Conservation (phyloP, 768 basidiomycete species). For the Tricholoma matsutake region DNA sequence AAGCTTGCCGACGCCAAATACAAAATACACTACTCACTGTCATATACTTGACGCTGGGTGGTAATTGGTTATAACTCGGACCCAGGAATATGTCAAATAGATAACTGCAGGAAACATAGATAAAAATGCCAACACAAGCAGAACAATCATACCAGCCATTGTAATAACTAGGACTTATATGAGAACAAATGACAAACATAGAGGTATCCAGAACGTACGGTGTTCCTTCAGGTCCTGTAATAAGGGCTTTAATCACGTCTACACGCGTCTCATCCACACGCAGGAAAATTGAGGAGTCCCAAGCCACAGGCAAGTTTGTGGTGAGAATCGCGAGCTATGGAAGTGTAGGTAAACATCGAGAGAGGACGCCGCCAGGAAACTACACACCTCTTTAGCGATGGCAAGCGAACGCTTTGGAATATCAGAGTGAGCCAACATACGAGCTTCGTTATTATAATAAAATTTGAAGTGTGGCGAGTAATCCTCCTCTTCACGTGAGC, state of each 20-base stretch:
- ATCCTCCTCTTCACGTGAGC: slow-evolving; percentile 39
- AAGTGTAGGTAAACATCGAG: neutral
- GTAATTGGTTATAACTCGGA: slow-evolving; percentile 82
- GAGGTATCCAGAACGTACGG: slow-evolving; percentile 53
- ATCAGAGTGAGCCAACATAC: slow-evolving; percentile 80
- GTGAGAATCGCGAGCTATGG: slow-evolving; percentile 85
- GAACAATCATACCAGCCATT: slow-evolving; percentile 74
- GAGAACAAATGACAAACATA: slow-evolving; percentile 5
- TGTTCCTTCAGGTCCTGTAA: slow-evolving; percentile 91
- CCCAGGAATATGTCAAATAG: slow-evolving; percentile 94
- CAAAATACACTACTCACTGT: slow-evolving; percentile 41
- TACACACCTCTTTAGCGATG: slow-evolving; percentile 85
- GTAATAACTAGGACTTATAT: slow-evolving; percentile 54
- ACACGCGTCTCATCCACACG: slow-evolving; percentile 90
- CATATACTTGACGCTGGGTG: slow-evolving; percentile 66
- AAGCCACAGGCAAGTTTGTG: slow-evolving; percentile 90
- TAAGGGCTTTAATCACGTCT: slow-evolving; percentile 88
- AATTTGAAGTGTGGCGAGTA: slow-evolving; percentile 74
- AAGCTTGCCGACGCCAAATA: neutral
- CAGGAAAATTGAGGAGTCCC: slow-evolving; percentile 92
- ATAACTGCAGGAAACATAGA: slow-evolving; percentile 11
- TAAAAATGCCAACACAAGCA: neutral
- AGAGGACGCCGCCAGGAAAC: neutral
- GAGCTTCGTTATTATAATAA: slow-evolving; percentile 77
- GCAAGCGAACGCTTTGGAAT: slow-evolving; percentile 90